Evolutionary conservation across 2,329 filamentous ascomycete species (phyloP), one percentile per base, ranked within the genome.

Genomic region (Beauveria bassiana): DNA sequence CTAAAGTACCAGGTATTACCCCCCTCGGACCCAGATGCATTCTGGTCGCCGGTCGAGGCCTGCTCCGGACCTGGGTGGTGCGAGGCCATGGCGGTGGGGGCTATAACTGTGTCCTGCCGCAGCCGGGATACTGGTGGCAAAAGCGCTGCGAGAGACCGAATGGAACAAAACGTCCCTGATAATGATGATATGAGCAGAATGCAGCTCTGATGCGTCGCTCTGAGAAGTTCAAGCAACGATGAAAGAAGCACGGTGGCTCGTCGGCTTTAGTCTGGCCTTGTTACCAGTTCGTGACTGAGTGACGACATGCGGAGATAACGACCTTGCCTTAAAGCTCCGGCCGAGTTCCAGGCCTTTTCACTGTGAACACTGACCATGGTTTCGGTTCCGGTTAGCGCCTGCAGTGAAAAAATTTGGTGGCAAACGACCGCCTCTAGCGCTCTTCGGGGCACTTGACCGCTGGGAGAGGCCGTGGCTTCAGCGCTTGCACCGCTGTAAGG

Each of bases 231-330:
- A 12, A n/a, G 7, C 24, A 14, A 31, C n/a, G 46, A 51, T 43
- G 46, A 34, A 31, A 20, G 47, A 59, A 20, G 34, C 34, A 42
- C 24, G 34, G 22, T 31, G 56, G 22, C 46, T 12, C 1, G 45
- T 20, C 47, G 56, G 46, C 28, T 51, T 42, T 59, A 43, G 43
- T 43, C 34, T 51, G 56, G 34, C 46, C 10, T 3, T 22, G 28
- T 47, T 59, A 51, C 46, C 46, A 50, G 43, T 52, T 50, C 14
- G 31, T 50, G 18, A 54, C 18, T 40, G 46, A 45, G 55, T 62
- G 61, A 62, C 55, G 61, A 59, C 61, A 62, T 62, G 42, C 61
- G 61, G 61, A 62, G 61, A 59, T 62, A 62, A 59, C 59, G 3
- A 49, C 38, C 53, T 40, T 18, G 22, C 7, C 47, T 54, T 16